Evolutionary conservation across 495 filamentous ascomycete genomes (phyloP).

Genomic region (Neurospora sp.): DNA sequence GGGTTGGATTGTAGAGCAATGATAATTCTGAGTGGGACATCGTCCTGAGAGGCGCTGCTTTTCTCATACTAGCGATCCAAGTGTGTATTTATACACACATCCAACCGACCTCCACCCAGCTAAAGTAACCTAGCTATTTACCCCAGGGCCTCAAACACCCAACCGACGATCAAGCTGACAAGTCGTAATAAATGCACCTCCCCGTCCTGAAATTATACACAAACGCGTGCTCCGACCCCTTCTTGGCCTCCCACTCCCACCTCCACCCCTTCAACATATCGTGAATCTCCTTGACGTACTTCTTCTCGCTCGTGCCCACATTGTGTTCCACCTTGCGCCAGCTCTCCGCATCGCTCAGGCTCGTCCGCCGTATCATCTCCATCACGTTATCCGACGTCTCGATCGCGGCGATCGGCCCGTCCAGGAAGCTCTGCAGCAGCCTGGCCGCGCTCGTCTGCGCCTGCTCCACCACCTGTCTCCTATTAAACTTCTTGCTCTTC

Average conservation of each 20-base stretch:
- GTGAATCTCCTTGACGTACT: slow-evolving; percentile 80
- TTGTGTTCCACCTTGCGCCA: slow-evolving; percentile 78
- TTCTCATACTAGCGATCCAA: neutral
- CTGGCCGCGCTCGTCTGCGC: slow-evolving; percentile 55
- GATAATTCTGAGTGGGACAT: neutral
- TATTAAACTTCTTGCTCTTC: slow-evolving; percentile 82
- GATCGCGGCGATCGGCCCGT: slow-evolving; percentile 75
- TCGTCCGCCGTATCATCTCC: slow-evolving; percentile 63
- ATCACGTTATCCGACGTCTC: slow-evolving; percentile 84
- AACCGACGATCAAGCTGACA: slow-evolving; percentile 35
- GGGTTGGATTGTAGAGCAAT: neutral
- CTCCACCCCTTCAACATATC: slow-evolving; percentile 56
- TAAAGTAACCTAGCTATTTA: neutral
- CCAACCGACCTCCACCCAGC: neutral
- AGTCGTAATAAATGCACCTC: slow-evolving; percentile 65
- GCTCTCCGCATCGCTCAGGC: slow-evolving; percentile 70
- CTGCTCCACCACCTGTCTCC: slow-evolving; percentile 73
- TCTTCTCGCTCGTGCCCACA: slow-evolving; percentile 65
- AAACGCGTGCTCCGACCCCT: slow-evolving; percentile 53
- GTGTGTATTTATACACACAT: neutral
- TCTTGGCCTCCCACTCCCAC: slow-evolving; percentile 46
- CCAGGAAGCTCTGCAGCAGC: slow-evolving; percentile 53
- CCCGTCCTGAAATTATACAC: slow-evolving; percentile 75
- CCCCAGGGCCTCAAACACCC: neutral
- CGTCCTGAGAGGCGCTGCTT: neutral